A percentile compares a stretch with the other conserved stretches of the same genome.
phyloP scores from a whole-genome alignment of 2,329 filamentous ascomycete genomes.

The Curvularia spicifera region DNA sequence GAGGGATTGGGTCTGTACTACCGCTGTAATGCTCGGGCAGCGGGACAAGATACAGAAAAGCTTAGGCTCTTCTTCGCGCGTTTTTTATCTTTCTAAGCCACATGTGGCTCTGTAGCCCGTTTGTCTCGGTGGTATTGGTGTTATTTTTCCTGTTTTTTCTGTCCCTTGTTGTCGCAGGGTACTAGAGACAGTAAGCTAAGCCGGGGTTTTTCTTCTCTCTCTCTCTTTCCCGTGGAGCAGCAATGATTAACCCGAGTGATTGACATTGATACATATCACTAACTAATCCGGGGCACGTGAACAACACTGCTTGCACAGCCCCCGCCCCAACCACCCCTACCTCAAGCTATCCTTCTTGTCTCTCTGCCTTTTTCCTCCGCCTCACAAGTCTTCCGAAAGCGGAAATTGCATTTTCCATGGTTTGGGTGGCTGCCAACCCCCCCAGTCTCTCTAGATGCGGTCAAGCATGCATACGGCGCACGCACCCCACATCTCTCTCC shows the following conservation, averaged over 20 bases:
- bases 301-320: background rate
- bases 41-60: no score
- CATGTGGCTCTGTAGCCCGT: no score
- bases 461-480: background rate
- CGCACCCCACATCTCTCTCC: no score
- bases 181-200: background rate
- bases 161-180: no score
- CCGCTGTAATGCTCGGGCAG: no score
- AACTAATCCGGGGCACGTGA: background rate
- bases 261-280: background rate
- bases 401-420: background rate
- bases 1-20: no score
- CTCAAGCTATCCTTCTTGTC: background rate
- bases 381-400: background rate
- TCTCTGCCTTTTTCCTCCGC: background rate
- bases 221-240: background rate
- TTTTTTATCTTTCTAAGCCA: no score
- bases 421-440: background rate
- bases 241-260: background rate
- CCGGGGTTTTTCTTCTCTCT: background rate
- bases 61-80: no score
- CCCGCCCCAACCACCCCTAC: no score
- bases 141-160: no score
- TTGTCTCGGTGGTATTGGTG: no score
- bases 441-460: no score